Conservation (phyloP, 371 early-diverging fungal species). For the Mucor plumbeus region DNA sequence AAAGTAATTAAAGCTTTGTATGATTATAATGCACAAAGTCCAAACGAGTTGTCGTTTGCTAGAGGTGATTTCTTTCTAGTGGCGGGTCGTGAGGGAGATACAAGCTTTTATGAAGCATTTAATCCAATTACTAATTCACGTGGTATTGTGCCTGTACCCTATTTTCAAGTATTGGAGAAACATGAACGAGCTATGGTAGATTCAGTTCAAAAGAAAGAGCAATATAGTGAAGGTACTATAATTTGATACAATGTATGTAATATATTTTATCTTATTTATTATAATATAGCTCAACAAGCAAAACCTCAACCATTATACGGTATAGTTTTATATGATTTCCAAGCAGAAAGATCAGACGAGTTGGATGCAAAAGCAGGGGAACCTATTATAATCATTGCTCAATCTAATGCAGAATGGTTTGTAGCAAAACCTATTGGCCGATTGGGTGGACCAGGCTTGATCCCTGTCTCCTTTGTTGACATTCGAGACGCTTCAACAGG, state of each 20-base stretch:
- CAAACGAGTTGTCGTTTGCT: slow-evolving; percentile 74
- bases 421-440: slow-evolving; percentile 73
- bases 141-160: slow-evolving; percentile 77
- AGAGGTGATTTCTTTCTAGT: slow-evolving; percentile 90
- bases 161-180: slow-evolving; percentile 76
- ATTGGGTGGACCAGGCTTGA: slow-evolving; percentile 71
- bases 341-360: slow-evolving; percentile 75
- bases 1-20: slow-evolving; percentile 79
- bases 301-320: slow-evolving; percentile 53
- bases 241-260: background rate
- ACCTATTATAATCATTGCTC: slow-evolving; percentile 74
- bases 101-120: slow-evolving; percentile 79
- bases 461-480: slow-evolving; percentile 77
- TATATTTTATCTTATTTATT: background rate
- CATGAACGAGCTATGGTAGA: slow-evolving; percentile 29
- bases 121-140: slow-evolving; percentile 77
- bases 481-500: slow-evolving; percentile 58
- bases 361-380: slow-evolving; percentile 70
- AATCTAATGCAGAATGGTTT: slow-evolving; percentile 79
- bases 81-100: slow-evolving; percentile 60
- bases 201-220: slow-evolving; percentile 5
- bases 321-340: slow-evolving; percentile 74
- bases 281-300: background rate
- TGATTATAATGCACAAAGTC: slow-evolving; percentile 66
- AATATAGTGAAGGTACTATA: slow-evolving; percentile 15